Evolutionary conservation across 1,139 yeast species (phyloP), one percentile per base, ranked within the genome.

Genomic region (Insectozyma bohioensis): DNA sequence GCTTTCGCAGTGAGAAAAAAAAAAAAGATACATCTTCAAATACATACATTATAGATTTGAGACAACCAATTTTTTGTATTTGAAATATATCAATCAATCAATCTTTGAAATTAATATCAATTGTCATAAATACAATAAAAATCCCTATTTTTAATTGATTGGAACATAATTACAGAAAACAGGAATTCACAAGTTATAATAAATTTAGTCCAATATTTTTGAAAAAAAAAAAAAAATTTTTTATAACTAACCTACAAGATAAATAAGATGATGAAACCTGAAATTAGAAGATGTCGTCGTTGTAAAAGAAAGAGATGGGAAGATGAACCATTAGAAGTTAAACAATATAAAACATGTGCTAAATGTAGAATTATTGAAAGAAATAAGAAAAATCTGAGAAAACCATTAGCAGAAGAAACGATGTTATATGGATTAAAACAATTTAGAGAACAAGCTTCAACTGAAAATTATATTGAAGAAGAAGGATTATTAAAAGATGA

Each of bases 301-400:
- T 75, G 81, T 57, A 75, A 75, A 48, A 58, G 80, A 40, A 70
- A 71, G 66, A 66, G 81, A 60, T 66, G 73, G 46, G 75, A 70
- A 37, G 77, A 74, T 41, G 81, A 75, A 52, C 77, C 78, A n/a
- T 71, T 75, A 1, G 80, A 74, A 42, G 79, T 75, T 28, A 61
- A 72, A 44, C 78, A 73, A 46, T 75, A 73, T 52, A 74, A 74
- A 45, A 75, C 81, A 2, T 75, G 81, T 56, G 78, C 77, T 51
- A 73, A 75, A 42, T 75, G 81, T 53, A 67, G 81, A 41, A 72
- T 74, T 49, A 72, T 75, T 33, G 81, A 75, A 47, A 52, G 74
- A 34, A 68, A 66, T 47, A 68, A 70, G 51, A 67, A 67, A 54
- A 65, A 66, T 48, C 63, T 58, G 57, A 56, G 73, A 30, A 66